Conservation (phyloP, 345 rosid species). For the Linum tenue region DNA sequence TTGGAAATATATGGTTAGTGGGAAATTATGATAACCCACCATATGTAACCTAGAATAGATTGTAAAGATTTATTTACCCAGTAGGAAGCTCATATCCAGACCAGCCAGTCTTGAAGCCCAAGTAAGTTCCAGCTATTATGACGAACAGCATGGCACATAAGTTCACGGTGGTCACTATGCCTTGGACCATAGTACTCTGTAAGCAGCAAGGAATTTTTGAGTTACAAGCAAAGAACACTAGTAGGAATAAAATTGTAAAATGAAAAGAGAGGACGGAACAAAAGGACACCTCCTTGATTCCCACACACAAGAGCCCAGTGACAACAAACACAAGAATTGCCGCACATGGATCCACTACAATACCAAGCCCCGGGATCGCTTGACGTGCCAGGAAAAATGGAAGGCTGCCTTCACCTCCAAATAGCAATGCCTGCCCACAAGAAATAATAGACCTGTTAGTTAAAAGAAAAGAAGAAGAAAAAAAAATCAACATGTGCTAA, state of each 20-base stretch:
- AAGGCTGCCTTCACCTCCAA: conserved; percentile 74
- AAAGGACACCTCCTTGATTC: conserved; percentile 81
- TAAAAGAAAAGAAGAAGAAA: background rate
- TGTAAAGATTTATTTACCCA: conserved; percentile 42
- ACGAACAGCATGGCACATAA: conserved; percentile 77
- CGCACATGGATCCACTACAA: conserved; percentile 92
- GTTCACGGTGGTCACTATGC: conserved; percentile 61
- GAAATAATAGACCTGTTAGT: conserved; percentile 4
- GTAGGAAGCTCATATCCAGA: conserved; percentile 80
- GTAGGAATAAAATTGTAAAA: background rate
- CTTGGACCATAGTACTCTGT: conserved; percentile 89
- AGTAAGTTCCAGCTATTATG: conserved; percentile 70
- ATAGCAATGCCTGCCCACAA: conserved; percentile 60
- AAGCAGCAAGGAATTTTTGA: conserved; percentile 9
- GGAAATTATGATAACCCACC: conserved; percentile 1
- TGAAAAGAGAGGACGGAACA: background rate
- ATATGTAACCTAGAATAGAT: background rate
- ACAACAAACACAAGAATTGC: conserved; percentile 63
- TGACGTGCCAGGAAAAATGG: conserved; percentile 75
- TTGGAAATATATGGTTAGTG: conserved; percentile 8
- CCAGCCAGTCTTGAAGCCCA: conserved; percentile 94
- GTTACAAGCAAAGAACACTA: background rate
- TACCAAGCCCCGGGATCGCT: conserved; percentile 67
- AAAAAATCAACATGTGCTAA: background rate
- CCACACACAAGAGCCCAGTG: conserved; percentile 83